Evolutionary conservation across 352 stramenopile species (phyloP).

Genomic region (Achlya hypogyna): DNA sequence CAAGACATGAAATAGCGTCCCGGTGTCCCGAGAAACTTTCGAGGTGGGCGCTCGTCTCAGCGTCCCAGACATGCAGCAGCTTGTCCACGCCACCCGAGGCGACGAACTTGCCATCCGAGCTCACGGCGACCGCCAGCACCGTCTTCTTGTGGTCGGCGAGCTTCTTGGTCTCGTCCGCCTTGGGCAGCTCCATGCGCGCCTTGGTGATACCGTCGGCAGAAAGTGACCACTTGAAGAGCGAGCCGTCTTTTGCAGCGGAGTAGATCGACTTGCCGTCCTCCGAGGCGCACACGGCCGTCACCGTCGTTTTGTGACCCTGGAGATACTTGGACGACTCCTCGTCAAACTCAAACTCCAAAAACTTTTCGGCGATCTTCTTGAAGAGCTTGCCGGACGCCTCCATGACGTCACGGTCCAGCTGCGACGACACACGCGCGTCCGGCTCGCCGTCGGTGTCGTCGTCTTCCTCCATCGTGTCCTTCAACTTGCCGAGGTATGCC

Average conservation of each 20-base stretch:
- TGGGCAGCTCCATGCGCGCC: slow-evolving; percentile 46
- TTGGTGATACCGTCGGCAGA: slow-evolving; percentile 65
- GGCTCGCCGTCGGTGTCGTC: slow-evolving; percentile 39
- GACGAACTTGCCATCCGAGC: slow-evolving; percentile 87
- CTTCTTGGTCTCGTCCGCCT: slow-evolving; percentile 36
- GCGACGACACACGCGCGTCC: slow-evolving; percentile 62
- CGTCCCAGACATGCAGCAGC: slow-evolving; percentile 85
- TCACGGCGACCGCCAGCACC: slow-evolving; percentile 81
- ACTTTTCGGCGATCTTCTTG: slow-evolving; percentile 68
- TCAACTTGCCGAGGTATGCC: slow-evolving; percentile 78
- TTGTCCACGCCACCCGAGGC: slow-evolving; percentile 87
- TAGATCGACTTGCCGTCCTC: slow-evolving; percentile 86
- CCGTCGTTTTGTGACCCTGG: slow-evolving; percentile 64
- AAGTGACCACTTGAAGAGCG: slow-evolving; percentile 84
- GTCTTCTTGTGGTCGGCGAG: slow-evolving; percentile 58
- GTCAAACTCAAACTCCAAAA: slow-evolving; percentile 78
- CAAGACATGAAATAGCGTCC: slow-evolving; percentile 78
- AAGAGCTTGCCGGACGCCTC: slow-evolving; percentile 84
- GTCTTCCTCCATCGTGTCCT: slow-evolving; percentile 50
- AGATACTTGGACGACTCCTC: slow-evolving; percentile 64
- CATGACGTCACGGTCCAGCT: slow-evolving; percentile 75
- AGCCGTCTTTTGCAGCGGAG: slow-evolving; percentile 89
- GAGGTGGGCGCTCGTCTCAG: slow-evolving; percentile 58
- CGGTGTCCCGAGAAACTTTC: slow-evolving; percentile 87
- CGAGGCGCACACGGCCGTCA: slow-evolving; percentile 84